A percentile compares a stretch with the other conserved stretches of the same genome.
Conservation (phyloP, 2,329 filamentous ascomycete genomes). For the Stemphylium vesicarium region DNA sequence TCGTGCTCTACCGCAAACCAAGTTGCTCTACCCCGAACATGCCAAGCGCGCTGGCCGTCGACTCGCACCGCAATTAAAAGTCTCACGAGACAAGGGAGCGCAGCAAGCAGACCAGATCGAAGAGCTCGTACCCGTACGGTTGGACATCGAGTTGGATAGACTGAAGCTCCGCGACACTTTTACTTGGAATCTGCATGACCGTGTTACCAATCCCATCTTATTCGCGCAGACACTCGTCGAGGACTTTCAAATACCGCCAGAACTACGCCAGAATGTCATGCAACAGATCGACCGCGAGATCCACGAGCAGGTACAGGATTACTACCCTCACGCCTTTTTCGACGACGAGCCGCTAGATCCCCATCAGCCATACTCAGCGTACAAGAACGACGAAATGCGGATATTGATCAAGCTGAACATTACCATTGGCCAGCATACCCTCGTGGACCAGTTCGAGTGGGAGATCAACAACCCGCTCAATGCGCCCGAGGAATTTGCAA, state of each 20-base stretch:
- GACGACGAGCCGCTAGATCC: slow-evolving; percentile 91
- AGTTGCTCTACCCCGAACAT: slow-evolving; percentile 79
- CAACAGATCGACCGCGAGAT: slow-evolving; percentile 77
- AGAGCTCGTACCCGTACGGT: slow-evolving; percentile 85
- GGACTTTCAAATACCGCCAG: slow-evolving; percentile 78
- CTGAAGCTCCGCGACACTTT: slow-evolving; percentile 96
- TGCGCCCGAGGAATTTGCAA: slow-evolving; percentile 92
- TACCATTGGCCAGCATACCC: slow-evolving; percentile 90
- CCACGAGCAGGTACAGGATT: slow-evolving; percentile 88
- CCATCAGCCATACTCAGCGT: slow-evolving; percentile 86
- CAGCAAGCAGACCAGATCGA: slow-evolving; percentile 94
- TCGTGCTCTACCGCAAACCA: slow-evolving; percentile 54
- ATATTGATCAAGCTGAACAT: slow-evolving; percentile 96
- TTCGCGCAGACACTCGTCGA: slow-evolving; percentile 92
- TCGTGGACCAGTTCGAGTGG: slow-evolving; percentile 99
- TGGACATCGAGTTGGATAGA: slow-evolving; percentile 96
- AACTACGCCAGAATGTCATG: slow-evolving; percentile 62
- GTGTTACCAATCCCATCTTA: slow-evolving; percentile 76
- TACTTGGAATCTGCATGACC: slow-evolving; percentile 97
- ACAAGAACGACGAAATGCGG: slow-evolving; percentile 99
- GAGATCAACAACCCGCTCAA: slow-evolving; percentile 96
- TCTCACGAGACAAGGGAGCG: slow-evolving; percentile 76
- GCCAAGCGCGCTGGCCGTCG: slow-evolving; percentile 79
- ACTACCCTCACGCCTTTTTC: slow-evolving; percentile 88
- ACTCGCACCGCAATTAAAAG: slow-evolving; percentile 73